A percentile compares a stretch with the other conserved stretches of the same genome.
Evolutionary conservation across 352 stramenopile species (phyloP).

Genomic region (Pythium periplocum): DNA sequence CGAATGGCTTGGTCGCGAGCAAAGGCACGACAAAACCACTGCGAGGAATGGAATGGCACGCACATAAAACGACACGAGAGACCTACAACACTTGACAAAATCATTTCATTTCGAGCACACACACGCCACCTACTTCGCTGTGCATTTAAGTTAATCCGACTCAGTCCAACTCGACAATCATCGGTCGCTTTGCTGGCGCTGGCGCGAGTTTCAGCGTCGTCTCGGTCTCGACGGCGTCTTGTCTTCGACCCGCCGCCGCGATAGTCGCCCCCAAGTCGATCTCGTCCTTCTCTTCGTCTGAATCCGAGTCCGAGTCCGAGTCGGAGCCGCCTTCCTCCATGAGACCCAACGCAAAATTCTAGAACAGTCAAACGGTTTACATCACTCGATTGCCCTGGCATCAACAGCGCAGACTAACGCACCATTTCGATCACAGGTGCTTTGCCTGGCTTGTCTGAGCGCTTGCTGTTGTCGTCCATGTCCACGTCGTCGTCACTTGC

Average conservation of each 20-base stretch:
- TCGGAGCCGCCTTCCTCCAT: conserved; percentile 41
- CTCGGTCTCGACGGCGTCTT: conserved; percentile 7
- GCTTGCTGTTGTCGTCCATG: conserved; percentile 15
- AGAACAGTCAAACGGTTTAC: background rate
- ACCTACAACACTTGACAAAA: too few relatives aligned
- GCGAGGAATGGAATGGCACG: too few relatives aligned
- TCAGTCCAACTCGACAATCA: conserved; percentile 4
- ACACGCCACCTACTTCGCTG: too few relatives aligned
- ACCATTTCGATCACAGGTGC: conserved; percentile 75
- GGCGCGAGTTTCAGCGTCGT: background rate
- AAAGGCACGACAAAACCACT: too few relatives aligned
- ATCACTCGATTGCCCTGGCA: background rate
- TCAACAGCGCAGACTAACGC: conserved; percentile 6
- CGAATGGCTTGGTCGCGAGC: too few relatives aligned
- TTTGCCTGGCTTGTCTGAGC: conserved; percentile 18
- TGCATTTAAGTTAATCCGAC: too few relatives aligned
- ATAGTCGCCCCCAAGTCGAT: conserved; percentile 26
- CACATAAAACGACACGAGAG: too few relatives aligned
- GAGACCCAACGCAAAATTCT: conserved; percentile 76
- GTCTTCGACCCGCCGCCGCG: conserved; percentile 1
- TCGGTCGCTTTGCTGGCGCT: background rate
- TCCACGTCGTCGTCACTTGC: conserved; percentile 10
- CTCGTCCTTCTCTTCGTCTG: conserved; percentile 13
- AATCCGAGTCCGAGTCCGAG: conserved; percentile 24
- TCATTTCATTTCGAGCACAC: too few relatives aligned